A percentile compares a stretch with the other conserved stretches of the same genome.
Evolutionary conservation across 2,329 filamentous ascomycete genomes (phyloP).

Genomic region (Aspergillus eucalypticola): DNA sequence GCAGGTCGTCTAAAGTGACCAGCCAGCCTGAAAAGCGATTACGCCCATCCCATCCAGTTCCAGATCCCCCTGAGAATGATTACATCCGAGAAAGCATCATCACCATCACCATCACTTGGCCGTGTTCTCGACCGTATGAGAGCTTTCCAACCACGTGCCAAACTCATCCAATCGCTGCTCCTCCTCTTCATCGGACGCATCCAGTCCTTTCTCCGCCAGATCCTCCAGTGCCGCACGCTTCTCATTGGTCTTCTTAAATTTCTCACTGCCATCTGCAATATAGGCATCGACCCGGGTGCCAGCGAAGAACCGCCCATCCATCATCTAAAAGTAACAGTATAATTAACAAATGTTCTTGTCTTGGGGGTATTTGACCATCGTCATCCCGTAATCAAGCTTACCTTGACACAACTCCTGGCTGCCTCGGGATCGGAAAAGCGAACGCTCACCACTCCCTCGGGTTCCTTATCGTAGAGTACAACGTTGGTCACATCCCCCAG

Average conservation of each 20-base stretch:
- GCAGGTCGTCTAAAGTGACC: background rate
- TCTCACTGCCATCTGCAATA: conserved; percentile 69
- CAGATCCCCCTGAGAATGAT: background rate
- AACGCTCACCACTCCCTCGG: conserved; percentile 80
- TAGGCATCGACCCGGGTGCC: conserved; percentile 71
- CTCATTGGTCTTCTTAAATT: conserved; percentile 66
- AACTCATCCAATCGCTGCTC: conserved; percentile 49
- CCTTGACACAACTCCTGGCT: conserved; percentile 68
- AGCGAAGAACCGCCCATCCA: conserved; percentile 79
- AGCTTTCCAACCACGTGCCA: conserved; percentile 49
- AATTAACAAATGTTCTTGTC: conserved; percentile 14
- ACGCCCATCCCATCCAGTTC: background rate
- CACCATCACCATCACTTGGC: conserved; percentile 21
- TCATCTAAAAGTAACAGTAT: conserved; percentile 48
- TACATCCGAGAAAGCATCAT: background rate
- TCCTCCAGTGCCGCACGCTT: conserved; percentile 47
- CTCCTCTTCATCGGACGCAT: conserved; percentile 48
- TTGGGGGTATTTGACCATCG: background rate
- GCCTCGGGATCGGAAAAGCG: conserved; percentile 72
- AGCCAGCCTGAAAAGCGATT: background rate
- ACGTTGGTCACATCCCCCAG: conserved; percentile 88
- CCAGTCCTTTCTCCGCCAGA: conserved; percentile 48
- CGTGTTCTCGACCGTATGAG: conserved; percentile 25
- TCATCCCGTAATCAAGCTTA: conserved; percentile 28
- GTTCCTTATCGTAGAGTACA: conserved; percentile 82